A percentile compares a stretch with the other conserved stretches of the same genome.
These are phyloP conservation scores for Agrocybe praecox DNA, from an alignment of 768 basidiomycete species.

Conservation along the genomic window DNA sequence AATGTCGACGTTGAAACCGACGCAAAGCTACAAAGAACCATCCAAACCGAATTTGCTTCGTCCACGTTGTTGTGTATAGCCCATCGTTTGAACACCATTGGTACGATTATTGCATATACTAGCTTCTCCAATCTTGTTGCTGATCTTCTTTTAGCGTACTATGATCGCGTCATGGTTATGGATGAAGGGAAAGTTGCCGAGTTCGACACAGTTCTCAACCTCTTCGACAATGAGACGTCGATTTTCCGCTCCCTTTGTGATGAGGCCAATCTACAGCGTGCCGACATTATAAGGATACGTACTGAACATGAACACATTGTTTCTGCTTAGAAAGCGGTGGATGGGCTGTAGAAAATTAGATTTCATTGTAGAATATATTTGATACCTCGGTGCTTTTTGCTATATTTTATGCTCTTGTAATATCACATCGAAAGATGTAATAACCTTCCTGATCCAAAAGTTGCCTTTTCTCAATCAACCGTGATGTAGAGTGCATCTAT, in stretches of 20 bases:
- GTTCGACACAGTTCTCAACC: conserved; percentile 71
- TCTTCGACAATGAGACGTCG: conserved; percentile 62
- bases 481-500: no score
- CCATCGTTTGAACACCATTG: conserved; percentile 61
- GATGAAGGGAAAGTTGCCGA: conserved; percentile 69
- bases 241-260: conserved; percentile 75
- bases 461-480: no score
- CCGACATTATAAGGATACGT: conserved; percentile 59
- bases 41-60: conserved; percentile 59
- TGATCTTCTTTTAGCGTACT: conserved; percentile 44
- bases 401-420: no score
- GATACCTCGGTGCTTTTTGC: no score
- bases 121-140: not conserved
- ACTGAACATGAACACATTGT: conserved; percentile 28
- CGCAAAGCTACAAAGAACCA: conserved; percentile 61
- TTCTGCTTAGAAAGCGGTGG: not conserved
- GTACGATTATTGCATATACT: conserved; percentile 24
- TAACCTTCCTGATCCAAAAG: no score
- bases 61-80: conserved; percentile 61
- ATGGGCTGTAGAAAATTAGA: no score
- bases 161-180: conserved; percentile 78
- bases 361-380: no score
- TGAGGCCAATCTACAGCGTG: conserved; percentile 58
- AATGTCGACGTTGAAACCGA: conserved; percentile 68
- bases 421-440: no score